Percentiles rank a stretch among this genome's conserved stretches.
These are phyloP conservation scores for Neurospora terricola DNA, from an alignment of 495 filamentous ascomycete genomes.

Conservation along the genomic window DNA sequence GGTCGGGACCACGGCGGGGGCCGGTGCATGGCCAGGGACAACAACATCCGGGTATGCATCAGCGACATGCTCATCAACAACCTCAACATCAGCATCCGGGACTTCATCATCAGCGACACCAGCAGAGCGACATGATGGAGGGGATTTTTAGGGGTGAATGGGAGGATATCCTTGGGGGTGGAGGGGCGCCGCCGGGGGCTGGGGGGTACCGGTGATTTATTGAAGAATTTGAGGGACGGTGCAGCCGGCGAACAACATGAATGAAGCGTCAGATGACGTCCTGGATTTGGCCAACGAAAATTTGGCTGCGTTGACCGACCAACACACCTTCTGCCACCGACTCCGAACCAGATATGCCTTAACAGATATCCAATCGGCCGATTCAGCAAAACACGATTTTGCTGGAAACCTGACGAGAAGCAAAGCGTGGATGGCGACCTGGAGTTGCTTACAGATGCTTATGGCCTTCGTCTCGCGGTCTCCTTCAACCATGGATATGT, in stretches of 20 bases:
- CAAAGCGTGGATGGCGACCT: not conserved
- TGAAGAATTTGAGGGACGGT: not conserved
- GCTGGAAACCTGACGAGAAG: not conserved
- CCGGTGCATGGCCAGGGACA: not conserved
- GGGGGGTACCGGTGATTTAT: not conserved
- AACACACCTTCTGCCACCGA: not conserved
- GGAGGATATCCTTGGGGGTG: constrained; percentile 16
- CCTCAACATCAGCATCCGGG: constrained; percentile 8
- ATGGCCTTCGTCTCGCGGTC: not conserved
- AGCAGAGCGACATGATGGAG: constrained; percentile 30
- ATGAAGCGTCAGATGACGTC: not conserved
- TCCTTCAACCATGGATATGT: not conserved
- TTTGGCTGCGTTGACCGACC: no score
- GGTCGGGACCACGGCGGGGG: not conserved
- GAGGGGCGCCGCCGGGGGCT: not conserved
- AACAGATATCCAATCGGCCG: not conserved
- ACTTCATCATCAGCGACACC: constrained; percentile 20
- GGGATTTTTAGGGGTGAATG: constrained; percentile 24
- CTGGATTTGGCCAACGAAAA: not conserved
- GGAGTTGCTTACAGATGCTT: not conserved
- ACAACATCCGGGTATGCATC: constrained; percentile 12
- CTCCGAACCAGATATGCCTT: not conserved
- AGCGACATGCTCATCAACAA: constrained; percentile 5
- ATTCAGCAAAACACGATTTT: not conserved
- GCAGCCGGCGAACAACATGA: not conserved